Evolutionary conservation across 2,329 filamentous ascomycete genomes (phyloP).

Genomic region (Drechslerella dactyloides): DNA sequence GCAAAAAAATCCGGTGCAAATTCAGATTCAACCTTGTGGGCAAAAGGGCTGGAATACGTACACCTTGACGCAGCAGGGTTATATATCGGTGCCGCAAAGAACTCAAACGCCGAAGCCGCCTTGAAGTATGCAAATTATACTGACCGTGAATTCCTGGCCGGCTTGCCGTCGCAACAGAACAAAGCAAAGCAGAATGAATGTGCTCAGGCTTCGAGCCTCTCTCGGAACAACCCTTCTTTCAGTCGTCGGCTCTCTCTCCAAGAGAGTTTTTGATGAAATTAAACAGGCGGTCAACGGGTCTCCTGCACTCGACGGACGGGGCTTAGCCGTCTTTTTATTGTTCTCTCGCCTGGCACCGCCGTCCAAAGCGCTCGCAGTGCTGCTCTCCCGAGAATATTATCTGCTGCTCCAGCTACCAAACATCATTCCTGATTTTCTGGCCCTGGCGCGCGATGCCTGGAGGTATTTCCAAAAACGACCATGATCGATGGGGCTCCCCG

Average conservation of each 20-base stretch:
- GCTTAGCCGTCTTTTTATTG: conserved; percentile 46
- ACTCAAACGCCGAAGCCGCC: too few relatives aligned
- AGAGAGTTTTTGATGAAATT: conserved; percentile 41
- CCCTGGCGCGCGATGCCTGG: conserved; percentile 9
- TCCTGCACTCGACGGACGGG: conserved; percentile 46
- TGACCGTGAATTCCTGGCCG: too few relatives aligned
- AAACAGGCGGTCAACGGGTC: conserved; percentile 34
- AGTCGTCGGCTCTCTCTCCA: conserved; percentile 13
- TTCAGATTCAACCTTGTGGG: conserved; percentile 15
- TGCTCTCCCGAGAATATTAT: too few relatives aligned
- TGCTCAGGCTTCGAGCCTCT: conserved; percentile 21
- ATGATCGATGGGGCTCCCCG: conserved; percentile 18
- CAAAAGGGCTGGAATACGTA: too few relatives aligned
- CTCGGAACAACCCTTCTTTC: conserved; percentile 1
- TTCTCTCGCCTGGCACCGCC: conserved; percentile 2
- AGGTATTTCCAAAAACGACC: conserved; percentile 20
- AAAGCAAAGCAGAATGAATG: conserved; percentile 5
- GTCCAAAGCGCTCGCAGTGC: too few relatives aligned
- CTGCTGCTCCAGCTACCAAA: background rate
- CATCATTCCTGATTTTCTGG: conserved; percentile 16
- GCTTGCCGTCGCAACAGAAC: background rate
- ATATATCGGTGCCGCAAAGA: too few relatives aligned
- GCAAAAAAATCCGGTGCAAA: conserved; percentile 2
- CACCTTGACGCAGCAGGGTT: too few relatives aligned
- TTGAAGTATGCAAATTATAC: too few relatives aligned